Base-by-base conservation (phyloP, 257 asterid genomes). In the Gynochthodes officinalis region DNA sequence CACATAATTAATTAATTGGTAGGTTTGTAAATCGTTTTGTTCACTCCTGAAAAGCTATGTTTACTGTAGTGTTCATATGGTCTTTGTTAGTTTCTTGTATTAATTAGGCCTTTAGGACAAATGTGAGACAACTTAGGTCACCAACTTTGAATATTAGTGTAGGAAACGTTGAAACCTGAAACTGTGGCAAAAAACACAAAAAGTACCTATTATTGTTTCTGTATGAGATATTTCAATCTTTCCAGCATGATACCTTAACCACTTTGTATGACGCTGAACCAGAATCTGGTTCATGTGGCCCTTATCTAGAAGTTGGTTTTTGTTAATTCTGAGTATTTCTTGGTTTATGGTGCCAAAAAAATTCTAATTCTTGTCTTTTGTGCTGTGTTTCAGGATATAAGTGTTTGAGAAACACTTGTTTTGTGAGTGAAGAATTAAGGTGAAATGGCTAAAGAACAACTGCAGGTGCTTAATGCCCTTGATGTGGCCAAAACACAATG, bases 401-500 rank as follows among this genome's bases (percentile, higher is more conserved):
- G 65, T 23, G 64, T 70, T 39, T 8, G 16, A 9, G 27, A 39
- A 44, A n/a, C n/a, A 40, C 69, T 27, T 35, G 46, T 52, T 32
- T 5, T 30, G 27, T 16, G 62, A 68, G 5, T n/a, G 19, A 25
- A 69, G 49, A 35, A 16, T 15, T 43, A 46, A 68, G 58, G 0
- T 15, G 21, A 46, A 15, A 87, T 84, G 95, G 86, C 81, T 49
- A 74, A 72, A 27, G 82, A 84, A 12, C 88, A 84, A 54, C 39
- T 82, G 15, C 82, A 81, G 68, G 89, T 88, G 71, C 89, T 88
- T 5, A 81, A 73, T 66, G 91, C 95, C 53, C 91, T 88, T 64
- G 95, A 88, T 78, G 75, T 63, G 7, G 95, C 95, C 1, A 88
- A 86, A 37, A 86, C 91, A 25, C 95, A 88, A 54, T 75, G 66